Conservation (phyloP, 495 filamentous ascomycete species). For the Cryomyces minteri region DNA sequence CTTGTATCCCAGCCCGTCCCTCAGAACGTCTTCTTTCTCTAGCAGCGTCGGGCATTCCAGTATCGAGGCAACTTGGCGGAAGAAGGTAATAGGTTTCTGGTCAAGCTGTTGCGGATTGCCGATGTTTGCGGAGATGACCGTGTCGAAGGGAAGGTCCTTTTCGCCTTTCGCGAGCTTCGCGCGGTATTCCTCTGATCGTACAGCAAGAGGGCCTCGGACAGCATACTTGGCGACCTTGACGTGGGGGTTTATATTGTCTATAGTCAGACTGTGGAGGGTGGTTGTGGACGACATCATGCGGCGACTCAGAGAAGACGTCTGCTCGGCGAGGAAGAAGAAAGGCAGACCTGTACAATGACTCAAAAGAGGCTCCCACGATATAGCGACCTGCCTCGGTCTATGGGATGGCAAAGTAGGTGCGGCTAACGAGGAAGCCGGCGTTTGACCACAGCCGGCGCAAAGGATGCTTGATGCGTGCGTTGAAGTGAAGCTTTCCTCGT, state of each 20-base stretch:
- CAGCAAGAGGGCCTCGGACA: constrained; percentile 86
- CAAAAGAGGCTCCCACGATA: too few relatives aligned
- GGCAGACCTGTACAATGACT: too few relatives aligned
- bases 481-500: too few relatives aligned
- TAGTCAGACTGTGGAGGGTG: constrained; percentile 41
- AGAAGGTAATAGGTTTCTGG: constrained; percentile 97
- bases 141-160: constrained; percentile 61
- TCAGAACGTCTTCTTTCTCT: constrained; percentile 54
- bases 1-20: constrained; percentile 54
- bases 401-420: too few relatives aligned
- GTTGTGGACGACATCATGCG: constrained; percentile 36
- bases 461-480: too few relatives aligned
- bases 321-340: too few relatives aligned
- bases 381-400: too few relatives aligned
- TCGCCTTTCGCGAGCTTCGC: constrained; percentile 38
- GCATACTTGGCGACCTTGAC: constrained; percentile 80
- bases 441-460: too few relatives aligned
- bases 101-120: constrained; percentile 97
- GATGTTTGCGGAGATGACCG: constrained; percentile 92
- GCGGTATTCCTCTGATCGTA: constrained; percentile 77
- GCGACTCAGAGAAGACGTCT: background rate
- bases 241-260: constrained; percentile 83
- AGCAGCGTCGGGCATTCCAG: constrained; percentile 78
- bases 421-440: too few relatives aligned
- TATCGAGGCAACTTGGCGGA: constrained; percentile 89